Percentiles rank a stretch among this genome's conserved stretches.
phyloP scores from a whole-genome alignment of 768 basidiomycete species.

The Arthromyces matolae region DNA sequence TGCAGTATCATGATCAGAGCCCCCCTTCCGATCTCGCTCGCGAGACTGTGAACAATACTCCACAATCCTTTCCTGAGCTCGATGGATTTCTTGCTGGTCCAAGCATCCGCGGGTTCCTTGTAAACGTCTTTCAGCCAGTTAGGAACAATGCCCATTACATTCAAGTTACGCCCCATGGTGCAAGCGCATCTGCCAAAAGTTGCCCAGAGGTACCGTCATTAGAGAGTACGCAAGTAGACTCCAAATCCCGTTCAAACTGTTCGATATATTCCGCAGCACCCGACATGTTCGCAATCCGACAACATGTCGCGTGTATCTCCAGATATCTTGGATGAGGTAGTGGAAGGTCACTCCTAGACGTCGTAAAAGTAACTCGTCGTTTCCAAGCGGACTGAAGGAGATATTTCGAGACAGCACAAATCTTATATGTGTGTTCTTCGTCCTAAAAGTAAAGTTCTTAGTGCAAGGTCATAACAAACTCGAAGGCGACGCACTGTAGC shows the following conservation, averaged over 20 bases:
- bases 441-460: not conserved
- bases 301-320: constrained; percentile 35
- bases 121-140: too few species aligned
- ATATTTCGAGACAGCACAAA: constrained; percentile 5
- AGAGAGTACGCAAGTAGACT: not conserved
- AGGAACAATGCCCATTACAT: too few species aligned
- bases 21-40: too few species aligned
- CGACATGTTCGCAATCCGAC: constrained; percentile 35
- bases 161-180: too few species aligned
- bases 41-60: too few species aligned
- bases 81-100: too few species aligned
- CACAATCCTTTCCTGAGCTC: too few species aligned
- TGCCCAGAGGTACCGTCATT: not conserved
- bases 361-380: constrained; percentile 24
- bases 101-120: too few species aligned
- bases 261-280: constrained; percentile 29
- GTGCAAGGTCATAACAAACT: not conserved
- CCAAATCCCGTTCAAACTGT: not conserved
- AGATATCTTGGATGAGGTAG: constrained; percentile 30
- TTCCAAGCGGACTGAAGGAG: constrained; percentile 14
- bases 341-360: constrained; percentile 21
- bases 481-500: constrained; percentile 20
- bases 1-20: too few species aligned
- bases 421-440: constrained; percentile 16
- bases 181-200: not conserved